phyloP scores from a whole-genome alignment of 2,329 filamentous ascomycete species.

The Colletotrichum musicola region DNA sequence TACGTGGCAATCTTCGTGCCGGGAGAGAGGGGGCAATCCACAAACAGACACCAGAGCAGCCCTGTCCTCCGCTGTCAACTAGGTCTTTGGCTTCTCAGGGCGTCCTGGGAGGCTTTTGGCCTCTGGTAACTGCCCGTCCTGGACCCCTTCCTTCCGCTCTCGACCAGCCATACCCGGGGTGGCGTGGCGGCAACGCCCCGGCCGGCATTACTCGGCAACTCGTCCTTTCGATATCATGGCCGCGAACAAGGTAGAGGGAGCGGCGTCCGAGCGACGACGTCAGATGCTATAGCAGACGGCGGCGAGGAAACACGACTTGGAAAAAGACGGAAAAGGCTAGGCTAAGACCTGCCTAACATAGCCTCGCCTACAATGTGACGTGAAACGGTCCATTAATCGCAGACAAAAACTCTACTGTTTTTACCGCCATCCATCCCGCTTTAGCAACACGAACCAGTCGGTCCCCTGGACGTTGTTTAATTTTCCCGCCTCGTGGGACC shows the following conservation, averaged over 20 bases:
- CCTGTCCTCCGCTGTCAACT: not conserved
- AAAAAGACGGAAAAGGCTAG: too few species aligned
- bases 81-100: not conserved
- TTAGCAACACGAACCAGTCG: constrained; percentile 11
- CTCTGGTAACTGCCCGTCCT: not conserved
- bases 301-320: not conserved
- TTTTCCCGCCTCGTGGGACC: not conserved
- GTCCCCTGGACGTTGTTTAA: constrained; percentile 4
- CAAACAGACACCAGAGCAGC: not conserved
- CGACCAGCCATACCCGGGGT: not conserved
- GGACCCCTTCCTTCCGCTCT: constrained; percentile 1
- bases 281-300: too few species aligned
- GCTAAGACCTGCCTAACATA: not conserved
- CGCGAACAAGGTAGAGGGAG: not conserved
- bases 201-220: constrained; percentile 16
- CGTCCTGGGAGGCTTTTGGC: not conserved
- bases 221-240: not conserved
- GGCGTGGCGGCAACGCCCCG: too few species aligned
- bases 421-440: constrained; percentile 11
- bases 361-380: not conserved
- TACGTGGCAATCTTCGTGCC: constrained; percentile 4
- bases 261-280: not conserved
- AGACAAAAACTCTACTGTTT: not conserved
- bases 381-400: constrained; percentile 17
- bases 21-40: not conserved